Evolutionary conservation across 2,329 filamentous ascomycete species (phyloP), one percentile per base, ranked within the genome.

Genomic region (Zymoseptoria brevis): DNA sequence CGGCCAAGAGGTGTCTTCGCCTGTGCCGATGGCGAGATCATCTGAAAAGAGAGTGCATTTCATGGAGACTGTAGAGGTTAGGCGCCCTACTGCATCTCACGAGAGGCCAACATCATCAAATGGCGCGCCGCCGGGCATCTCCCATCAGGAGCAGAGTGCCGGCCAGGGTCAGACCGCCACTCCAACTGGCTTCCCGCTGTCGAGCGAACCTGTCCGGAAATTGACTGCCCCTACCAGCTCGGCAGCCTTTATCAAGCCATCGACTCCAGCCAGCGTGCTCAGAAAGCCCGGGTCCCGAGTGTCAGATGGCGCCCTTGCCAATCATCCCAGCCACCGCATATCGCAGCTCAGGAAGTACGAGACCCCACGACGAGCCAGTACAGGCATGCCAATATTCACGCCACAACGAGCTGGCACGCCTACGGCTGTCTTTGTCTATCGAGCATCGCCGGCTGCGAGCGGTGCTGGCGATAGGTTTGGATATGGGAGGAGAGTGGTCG

Each of bases 401-500:
- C 51, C 51, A 8, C 19, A 29, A 19, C 8, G 51, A 53, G n/a
- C 22, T 29, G 29, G 51, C 29, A 53, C 54, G 30, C 56, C 56
- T 19, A 49, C 48, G 19, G 19, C 59, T 16, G 56, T 56, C 16
- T 56, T 61, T 50, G 53, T 55, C 19, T 30, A 55, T 50, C 51
- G 30, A 19, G 53, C 53, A 7, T 54, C 54, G 55, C 35, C 54
- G 41, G 30, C 51, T 30, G 56, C 48, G 19, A 58, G 54, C 24
- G 30, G 41, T 13, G 57, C 48, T 54, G 45, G 53, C 35, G 53
- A 30, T 24, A 29, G 55, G 9, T 50, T 35, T 8, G 48, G 21
- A 48, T 41, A 49, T 29, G 54, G 55, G 21, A 60, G 53, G 55
- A 55, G 61, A 50, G 48, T 63, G 29, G 54, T 60, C 3, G 61